Evolutionary conservation across 176 grass and related monocot genomes (phyloP).

Genomic region (Cymbopogon citratus): DNA sequence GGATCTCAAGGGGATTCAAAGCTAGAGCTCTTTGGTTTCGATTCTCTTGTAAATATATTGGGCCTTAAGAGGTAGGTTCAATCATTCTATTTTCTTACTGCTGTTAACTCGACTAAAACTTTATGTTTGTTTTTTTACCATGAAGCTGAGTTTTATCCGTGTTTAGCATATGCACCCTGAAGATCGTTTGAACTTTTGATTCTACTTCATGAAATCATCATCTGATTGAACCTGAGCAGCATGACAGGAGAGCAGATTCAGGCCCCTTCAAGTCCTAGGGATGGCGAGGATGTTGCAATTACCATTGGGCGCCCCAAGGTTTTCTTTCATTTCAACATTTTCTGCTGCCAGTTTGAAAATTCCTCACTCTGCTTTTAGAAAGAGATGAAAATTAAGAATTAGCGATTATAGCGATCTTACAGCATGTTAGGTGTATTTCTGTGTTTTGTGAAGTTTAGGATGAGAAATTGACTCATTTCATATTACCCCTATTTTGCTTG

Average conservation of each 20-base stretch:
- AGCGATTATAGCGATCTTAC: not conserved
- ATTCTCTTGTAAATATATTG: conserved; percentile 99
- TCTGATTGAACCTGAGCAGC: conserved; percentile 65
- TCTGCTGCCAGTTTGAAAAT: not conserved
- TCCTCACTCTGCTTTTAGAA: not conserved
- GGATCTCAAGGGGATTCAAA: conserved; percentile 81
- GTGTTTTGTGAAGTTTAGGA: conserved; percentile 5
- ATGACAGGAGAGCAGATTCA: conserved; percentile 96
- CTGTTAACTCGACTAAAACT: not conserved
- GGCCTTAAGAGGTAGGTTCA: conserved; percentile 79
- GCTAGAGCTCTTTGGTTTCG: conserved; percentile 97
- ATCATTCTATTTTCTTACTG: conserved; percentile 18
- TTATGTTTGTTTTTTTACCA: conserved; percentile 3
- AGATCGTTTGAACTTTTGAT: conserved; percentile 20
- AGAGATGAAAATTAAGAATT: conserved; percentile 10
- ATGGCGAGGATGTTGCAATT: conserved; percentile 89
- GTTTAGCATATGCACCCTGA: not conserved
- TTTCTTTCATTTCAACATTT: conserved; percentile 30
- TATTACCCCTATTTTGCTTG: not conserved
- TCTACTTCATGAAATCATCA: conserved; percentile 26
- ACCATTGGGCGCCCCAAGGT: conserved; percentile 75
- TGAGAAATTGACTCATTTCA: not conserved
- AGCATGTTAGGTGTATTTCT: not conserved
- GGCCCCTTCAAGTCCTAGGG: conserved; percentile 85
- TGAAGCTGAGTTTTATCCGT: conserved; percentile 9